These are phyloP conservation scores for Populus hybrid DNA, from an alignment of 441 rosid genomes.

Conservation along the genomic window DNA sequence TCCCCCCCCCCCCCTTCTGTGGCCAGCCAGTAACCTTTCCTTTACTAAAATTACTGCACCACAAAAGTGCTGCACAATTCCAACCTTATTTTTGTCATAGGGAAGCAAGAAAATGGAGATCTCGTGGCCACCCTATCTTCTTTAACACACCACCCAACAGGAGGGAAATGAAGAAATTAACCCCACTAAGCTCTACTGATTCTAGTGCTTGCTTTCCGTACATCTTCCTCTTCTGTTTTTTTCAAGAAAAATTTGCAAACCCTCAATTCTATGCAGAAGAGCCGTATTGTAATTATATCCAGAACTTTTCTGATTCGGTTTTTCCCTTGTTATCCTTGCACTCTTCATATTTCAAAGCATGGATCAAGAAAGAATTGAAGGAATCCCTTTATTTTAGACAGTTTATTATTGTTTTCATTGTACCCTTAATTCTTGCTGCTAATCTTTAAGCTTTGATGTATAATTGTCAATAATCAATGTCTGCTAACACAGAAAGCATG, in stretches of 20 bases:
- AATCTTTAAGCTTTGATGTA: background rate
- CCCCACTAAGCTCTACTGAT: background rate
- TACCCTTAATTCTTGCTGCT: background rate
- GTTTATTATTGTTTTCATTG: background rate
- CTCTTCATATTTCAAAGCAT: background rate
- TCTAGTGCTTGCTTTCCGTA: background rate
- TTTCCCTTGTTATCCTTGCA: background rate
- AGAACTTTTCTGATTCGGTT: background rate
- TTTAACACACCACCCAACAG: too few species aligned
- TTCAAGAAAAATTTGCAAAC: background rate
- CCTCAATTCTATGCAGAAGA: background rate
- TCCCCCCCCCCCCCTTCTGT: background rate
- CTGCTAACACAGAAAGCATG: background rate
- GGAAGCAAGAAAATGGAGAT: too few species aligned
- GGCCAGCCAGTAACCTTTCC: conserved; percentile 5
- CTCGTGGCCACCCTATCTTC: too few species aligned
- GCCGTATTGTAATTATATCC: background rate
- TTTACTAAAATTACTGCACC: conserved; percentile 9
- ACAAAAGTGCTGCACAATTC: conserved; percentile 10
- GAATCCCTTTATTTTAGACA: background rate
- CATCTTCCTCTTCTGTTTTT: background rate
- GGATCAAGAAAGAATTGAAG: background rate
- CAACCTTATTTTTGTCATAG: too few species aligned
- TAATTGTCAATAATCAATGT: background rate
- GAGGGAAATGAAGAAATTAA: too few species aligned